phyloP scores from a whole-genome alignment of 2,329 filamentous ascomycete species.

The Fusarium papillatum region DNA sequence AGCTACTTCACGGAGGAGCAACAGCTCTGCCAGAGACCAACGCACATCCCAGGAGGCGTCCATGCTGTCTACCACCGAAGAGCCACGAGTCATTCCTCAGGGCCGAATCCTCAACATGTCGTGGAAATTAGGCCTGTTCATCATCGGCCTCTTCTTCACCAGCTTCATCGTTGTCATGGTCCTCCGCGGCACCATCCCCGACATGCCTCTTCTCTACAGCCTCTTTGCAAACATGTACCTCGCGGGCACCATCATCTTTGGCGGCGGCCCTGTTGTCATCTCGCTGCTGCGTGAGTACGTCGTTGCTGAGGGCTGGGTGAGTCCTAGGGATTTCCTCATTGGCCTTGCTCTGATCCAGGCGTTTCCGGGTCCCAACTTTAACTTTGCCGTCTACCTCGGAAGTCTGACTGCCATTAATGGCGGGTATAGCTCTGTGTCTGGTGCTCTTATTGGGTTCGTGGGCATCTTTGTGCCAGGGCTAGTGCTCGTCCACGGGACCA shows the following conservation, averaged over 20 bases:
- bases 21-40: constrained; percentile 1
- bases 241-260: constrained; percentile 78
- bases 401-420: constrained; percentile 59
- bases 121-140: constrained; percentile 57
- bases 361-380: constrained; percentile 67
- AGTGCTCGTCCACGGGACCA: constrained; percentile 61
- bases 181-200: constrained; percentile 55
- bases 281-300: constrained; percentile 73
- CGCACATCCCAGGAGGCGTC: neutral
- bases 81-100: constrained; percentile 48
- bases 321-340: constrained; percentile 78
- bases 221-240: constrained; percentile 82
- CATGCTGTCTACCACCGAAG: constrained; percentile 46
- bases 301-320: constrained; percentile 79
- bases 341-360: constrained; percentile 80
- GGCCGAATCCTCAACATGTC: constrained; percentile 55
- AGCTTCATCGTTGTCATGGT: constrained; percentile 71
- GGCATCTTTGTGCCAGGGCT: constrained; percentile 68
- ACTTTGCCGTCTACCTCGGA: constrained; percentile 71
- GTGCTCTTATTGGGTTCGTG: constrained; percentile 65
- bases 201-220: constrained; percentile 63
- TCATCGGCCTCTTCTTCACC: constrained; percentile 64
- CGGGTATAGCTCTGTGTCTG: constrained; percentile 54
- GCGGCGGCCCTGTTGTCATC: constrained; percentile 75
- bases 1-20: constrained; percentile 3